phyloP scores from a whole-genome alignment of 1,284 basidiomycete genomes.

The Thecaphora thlaspeos region DNA sequence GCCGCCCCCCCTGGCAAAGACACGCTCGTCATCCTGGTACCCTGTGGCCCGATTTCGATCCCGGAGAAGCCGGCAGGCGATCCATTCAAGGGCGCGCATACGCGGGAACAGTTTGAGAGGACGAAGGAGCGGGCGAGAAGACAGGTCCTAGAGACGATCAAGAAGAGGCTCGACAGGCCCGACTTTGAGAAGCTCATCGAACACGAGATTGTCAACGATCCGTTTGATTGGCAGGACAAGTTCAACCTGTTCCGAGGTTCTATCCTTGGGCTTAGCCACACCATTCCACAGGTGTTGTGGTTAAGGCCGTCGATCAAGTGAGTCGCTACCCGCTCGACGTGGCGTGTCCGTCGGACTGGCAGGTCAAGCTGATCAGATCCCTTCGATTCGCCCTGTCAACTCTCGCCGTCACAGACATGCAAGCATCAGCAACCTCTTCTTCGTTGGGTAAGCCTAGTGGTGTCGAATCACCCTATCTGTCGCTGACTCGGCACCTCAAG shows the following conservation, averaged over 20 bases:
- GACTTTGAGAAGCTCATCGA: constrained; percentile 43
- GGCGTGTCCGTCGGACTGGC: neutral
- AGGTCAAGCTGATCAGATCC: neutral
- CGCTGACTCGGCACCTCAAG: neutral
- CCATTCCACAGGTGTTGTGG: constrained; percentile 56
- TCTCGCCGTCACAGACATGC: constrained; percentile 15
- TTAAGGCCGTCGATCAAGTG: constrained; percentile 56
- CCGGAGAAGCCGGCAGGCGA: constrained; percentile 28
- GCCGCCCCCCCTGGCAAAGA: constrained; percentile 59
- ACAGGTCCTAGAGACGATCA: constrained; percentile 45
- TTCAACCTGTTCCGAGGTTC: constrained; percentile 59
- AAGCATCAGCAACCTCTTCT: constrained; percentile 53
- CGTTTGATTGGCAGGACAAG: constrained; percentile 58
- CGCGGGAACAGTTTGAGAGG: constrained; percentile 24
- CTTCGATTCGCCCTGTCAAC: neutral
- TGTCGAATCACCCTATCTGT: no score
- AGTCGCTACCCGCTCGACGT: constrained; percentile 3
- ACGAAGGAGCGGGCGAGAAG: constrained; percentile 29
- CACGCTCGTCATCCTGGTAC: constrained; percentile 59
- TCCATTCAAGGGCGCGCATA: constrained; percentile 28
- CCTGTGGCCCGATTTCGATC: constrained; percentile 56
- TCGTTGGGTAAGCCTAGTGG: constrained; percentile 42
- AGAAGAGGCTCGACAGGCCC: constrained; percentile 33
- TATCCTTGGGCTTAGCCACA: constrained; percentile 59
- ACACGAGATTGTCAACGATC: constrained; percentile 51